phyloP scores from a whole-genome alignment of 1,284 basidiomycete species.

The Omphalotus olearius region DNA sequence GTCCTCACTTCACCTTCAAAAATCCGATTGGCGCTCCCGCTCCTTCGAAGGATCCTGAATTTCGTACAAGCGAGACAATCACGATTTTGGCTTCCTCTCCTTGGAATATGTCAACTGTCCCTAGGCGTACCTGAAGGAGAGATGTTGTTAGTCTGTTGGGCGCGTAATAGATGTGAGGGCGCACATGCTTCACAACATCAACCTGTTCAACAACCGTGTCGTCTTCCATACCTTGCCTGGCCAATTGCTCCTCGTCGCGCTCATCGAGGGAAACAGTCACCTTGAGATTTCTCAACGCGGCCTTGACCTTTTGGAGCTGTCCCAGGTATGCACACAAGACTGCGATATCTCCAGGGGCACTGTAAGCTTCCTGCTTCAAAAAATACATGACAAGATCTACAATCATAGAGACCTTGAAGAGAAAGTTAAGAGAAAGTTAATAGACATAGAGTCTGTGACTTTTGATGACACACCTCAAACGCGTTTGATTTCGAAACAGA shows the following conservation, averaged over 20 bases:
- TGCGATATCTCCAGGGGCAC: conserved; percentile 63
- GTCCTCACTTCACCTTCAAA: conserved; percentile 42
- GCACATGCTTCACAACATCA: conserved; percentile 43
- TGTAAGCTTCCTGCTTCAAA: conserved; percentile 57
- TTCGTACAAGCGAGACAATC: conserved; percentile 69
- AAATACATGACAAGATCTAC: conserved; percentile 68
- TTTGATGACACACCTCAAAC: conserved; percentile 48
- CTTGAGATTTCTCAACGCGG: conserved; percentile 38
- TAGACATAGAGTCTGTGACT: not conserved
- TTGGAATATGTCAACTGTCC: conserved; percentile 78
- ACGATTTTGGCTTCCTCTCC: conserved; percentile 69
- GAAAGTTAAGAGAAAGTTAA: not conserved
- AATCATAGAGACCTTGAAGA: conserved; percentile 59
- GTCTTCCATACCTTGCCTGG: conserved; percentile 41
- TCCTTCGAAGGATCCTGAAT: conserved; percentile 46
- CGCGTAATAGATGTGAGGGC: conserved; percentile 10
- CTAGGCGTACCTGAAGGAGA: conserved; percentile 49
- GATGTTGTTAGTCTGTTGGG: not conserved
- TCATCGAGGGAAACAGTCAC: conserved; percentile 68
- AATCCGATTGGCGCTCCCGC: conserved; percentile 58
- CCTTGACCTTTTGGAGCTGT: conserved; percentile 57
- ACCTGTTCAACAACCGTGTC: conserved; percentile 40
- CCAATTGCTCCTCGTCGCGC: conserved; percentile 56
- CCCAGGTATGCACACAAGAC: conserved; percentile 75
- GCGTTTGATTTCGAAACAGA: conserved; percentile 59